Base-by-base conservation (phyloP, 31 red algal species). In the Asparagopsis taxiformis region DNA sequence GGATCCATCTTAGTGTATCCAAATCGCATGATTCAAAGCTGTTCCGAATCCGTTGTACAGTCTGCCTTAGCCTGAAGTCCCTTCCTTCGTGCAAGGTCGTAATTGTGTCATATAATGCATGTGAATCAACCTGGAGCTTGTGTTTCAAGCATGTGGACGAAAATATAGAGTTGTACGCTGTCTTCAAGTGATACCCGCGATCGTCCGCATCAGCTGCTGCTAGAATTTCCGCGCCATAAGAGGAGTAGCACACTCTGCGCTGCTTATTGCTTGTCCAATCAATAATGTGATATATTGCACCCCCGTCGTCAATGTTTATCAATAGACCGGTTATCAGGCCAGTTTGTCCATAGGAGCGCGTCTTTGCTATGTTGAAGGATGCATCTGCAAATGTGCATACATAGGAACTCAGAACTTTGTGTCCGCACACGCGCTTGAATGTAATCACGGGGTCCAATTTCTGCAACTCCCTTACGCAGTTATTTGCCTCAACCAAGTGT, bases 221-320 rank as follows among this genome's bases (percentile, higher is more conserved):
- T 20, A 67, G 22, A n/a, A 67, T 46, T 43, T 67, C 34, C 15
- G 63, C 34, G n/a, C 63, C 63, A 15, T 67, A 67, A 21, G 36
- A 46, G 17, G 63, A 67, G 21, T 67, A 34, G 37, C 63, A 43
- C 37, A 67, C 25, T 48, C 63, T 38, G 16, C 28, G 15, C 37
- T 67, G 51, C 21, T 67, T 67, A 17, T 17, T 16, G 17, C 33
- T 43, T 15, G 34, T 36, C 63, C 63, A 67, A 46, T 67, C 63
- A 19, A 67, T 67, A 19, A 28, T 17, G 38, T 67, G 31, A 34
- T 51, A 67, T 48, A 67, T 19, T 24, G 21, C 22, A 21, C 0
- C 34, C 10, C 17, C 38, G 6, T 46, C 41, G 3, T 22, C 34
- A n/a, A 22, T 17, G 37, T 0, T 43, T 46, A 43, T 43, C 19